Base-by-base conservation (phyloP, 768 basidiomycete species). In the Trichaptum fuscoviolaceum region DNA sequence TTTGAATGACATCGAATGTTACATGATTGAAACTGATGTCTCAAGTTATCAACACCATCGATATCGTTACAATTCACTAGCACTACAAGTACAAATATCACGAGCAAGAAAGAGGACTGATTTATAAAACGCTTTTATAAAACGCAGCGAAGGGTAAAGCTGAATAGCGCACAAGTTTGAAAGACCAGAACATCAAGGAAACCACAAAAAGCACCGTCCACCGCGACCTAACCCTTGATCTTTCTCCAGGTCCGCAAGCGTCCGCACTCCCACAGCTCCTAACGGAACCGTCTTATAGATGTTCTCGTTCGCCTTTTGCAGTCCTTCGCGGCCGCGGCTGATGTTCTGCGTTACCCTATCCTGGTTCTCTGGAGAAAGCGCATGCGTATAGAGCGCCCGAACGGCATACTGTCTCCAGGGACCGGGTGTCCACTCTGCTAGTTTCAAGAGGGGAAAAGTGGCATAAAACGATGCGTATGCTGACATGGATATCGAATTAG, bases 351-450 rank as follows among this genome's bases (percentile, higher is more conserved):
- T 58, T 24, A 63, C 59, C 34, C 34, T 57, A 12, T n/a, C 58
- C 26, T 63, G 67, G 64, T 63, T 61, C 35, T 68, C 65, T n/a
- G 67, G 63, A 10, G 57, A 57, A 64, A 62, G 62, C 7, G 59
- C 57, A 34, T 69, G 63, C 30, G 62, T 12, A 42, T 69, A 69
- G n/a, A 67, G 24, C 26, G 63, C 63, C 12, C 66, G 67, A 15
- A 62, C 25, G 5, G 66, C 67, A 57, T 66, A 70, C 20, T 27
- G n/a, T 60, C 65, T 65, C 63, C 68, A 68, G 7, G 67, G 69
- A 18, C 69, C 69, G 8, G 69, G 69, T 18, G 65, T 68, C 64
- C 65, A 70, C 27, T 65, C 61, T 23, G 69, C 66, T n/a, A 68
- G 9, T 36, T 68, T 70, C 35, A 68, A 65, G 57, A 70, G 18